Evolutionary conservation across 192 early-diverging fungal species (phyloP).

Genomic region (Backusella tuberculispora): DNA sequence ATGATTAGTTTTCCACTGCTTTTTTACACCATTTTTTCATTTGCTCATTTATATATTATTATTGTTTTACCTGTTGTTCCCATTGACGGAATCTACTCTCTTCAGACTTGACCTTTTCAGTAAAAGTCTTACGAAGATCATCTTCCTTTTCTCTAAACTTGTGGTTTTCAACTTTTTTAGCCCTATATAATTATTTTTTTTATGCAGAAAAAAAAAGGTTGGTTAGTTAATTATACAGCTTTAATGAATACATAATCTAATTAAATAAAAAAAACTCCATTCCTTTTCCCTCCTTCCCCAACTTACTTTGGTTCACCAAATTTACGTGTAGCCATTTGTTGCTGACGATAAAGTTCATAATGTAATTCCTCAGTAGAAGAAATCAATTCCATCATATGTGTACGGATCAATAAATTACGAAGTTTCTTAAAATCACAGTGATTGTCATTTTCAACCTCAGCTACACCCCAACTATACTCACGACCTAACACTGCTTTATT

Average conservation of each 20-base stretch:
- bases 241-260: too few species aligned
- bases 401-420: conserved; percentile 86
- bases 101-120: conserved; percentile 95
- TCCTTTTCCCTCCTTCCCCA: too few species aligned
- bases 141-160: conserved; percentile 99
- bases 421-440: conserved; percentile 98
- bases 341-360: conserved; percentile 91
- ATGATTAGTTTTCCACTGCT: background rate
- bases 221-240: too few species aligned
- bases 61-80: conserved; percentile 76
- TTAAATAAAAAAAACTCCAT: too few species aligned
- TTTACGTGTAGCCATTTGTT: conserved; percentile 89
- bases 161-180: conserved; percentile 79
- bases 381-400: conserved; percentile 98
- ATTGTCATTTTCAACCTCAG: conserved; percentile 95
- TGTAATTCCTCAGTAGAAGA: conserved; percentile 92
- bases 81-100: conserved; percentile 98
- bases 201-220: too few species aligned
- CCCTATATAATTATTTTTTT: conserved; percentile 42
- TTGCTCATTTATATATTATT: background rate
- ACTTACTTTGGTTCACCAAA: conserved; percentile 81
- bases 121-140: conserved; percentile 93
- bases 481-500: conserved; percentile 89
- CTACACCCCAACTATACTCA: conserved; percentile 90
- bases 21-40: background rate